These are phyloP conservation scores for Drechslerella dactyloides DNA, from an alignment of 2,329 filamentous ascomycete species.

Conservation along the genomic window DNA sequence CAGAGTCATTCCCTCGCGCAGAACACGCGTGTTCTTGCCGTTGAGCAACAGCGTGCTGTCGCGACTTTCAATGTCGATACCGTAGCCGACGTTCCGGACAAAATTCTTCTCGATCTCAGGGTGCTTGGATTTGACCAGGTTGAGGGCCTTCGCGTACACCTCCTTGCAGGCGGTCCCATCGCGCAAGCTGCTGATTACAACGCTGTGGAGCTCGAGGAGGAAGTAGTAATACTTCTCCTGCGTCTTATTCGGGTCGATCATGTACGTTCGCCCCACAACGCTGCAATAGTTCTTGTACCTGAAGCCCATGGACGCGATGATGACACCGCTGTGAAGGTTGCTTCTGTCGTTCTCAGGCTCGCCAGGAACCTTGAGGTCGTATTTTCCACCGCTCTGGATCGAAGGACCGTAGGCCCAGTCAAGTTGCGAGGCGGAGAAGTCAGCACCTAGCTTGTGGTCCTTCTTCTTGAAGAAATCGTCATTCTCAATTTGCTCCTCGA, in stretches of 20 bases:
- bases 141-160: conserved; percentile 84
- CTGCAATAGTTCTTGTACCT: conserved; percentile 97
- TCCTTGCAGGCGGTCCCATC: conserved; percentile 88
- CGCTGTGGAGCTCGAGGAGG: conserved; percentile 79
- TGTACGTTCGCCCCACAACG: conserved; percentile 87
- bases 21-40: conserved; percentile 77
- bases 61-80: conserved; percentile 88
- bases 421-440: conserved; percentile 85
- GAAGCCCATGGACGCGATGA: conserved; percentile 87
- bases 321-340: conserved; percentile 86
- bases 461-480: conserved; percentile 88
- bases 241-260: conserved; percentile 93
- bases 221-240: conserved; percentile 95
- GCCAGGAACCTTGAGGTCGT: conserved; percentile 81
- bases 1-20: conserved; percentile 98
- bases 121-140: conserved; percentile 83
- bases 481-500: conserved; percentile 90
- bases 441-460: conserved; percentile 78
- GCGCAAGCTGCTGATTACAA: conserved; percentile 87
- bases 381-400: conserved; percentile 93
- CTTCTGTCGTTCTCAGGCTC: conserved; percentile 77
- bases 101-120: conserved; percentile 96
- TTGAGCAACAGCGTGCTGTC: conserved; percentile 84
- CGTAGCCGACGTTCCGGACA: conserved; percentile 86
- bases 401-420: conserved; percentile 93